Evolutionary conservation across 139 green algal genomes (phyloP).

Genomic region (Coelastrella sp.): DNA sequence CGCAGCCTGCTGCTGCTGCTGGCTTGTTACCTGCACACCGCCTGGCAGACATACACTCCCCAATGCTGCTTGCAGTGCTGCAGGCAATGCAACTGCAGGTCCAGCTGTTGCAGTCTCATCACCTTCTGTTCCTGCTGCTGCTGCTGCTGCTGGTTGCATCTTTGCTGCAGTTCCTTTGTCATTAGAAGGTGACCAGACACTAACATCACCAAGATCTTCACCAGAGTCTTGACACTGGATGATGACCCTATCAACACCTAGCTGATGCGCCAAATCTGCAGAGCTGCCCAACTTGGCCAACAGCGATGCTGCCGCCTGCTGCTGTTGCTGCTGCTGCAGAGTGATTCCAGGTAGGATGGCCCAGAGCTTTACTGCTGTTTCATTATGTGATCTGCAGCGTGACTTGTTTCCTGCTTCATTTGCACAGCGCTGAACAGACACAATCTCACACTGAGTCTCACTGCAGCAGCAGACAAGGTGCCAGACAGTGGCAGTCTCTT

Average conservation of each 20-base stretch:
- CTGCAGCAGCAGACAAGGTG: no score
- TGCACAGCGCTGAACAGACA: conserved; percentile 15
- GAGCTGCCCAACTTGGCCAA: background rate
- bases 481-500: no score
- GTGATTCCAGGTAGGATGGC: background rate
- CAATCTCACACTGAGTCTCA: background rate
- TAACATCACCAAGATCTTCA: background rate
- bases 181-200: background rate
- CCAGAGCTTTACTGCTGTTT: background rate
- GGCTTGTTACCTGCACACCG: background rate
- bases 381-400: conserved; percentile 1
- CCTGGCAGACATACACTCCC: background rate
- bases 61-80: background rate
- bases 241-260: background rate
- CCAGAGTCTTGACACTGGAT: background rate
- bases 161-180: conserved; percentile 5
- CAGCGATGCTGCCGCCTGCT: background rate
- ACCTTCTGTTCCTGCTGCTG: background rate
- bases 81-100: background rate
- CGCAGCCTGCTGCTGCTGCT: conserved; percentile 3
- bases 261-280: background rate
- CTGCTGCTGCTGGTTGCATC: background rate
- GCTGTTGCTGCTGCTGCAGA: background rate
- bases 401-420: conserved; percentile 28
- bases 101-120: background rate